phyloP scores from a whole-genome alignment of 2,329 filamentous ascomycete species.

The Aureobasidium melanogenum region DNA sequence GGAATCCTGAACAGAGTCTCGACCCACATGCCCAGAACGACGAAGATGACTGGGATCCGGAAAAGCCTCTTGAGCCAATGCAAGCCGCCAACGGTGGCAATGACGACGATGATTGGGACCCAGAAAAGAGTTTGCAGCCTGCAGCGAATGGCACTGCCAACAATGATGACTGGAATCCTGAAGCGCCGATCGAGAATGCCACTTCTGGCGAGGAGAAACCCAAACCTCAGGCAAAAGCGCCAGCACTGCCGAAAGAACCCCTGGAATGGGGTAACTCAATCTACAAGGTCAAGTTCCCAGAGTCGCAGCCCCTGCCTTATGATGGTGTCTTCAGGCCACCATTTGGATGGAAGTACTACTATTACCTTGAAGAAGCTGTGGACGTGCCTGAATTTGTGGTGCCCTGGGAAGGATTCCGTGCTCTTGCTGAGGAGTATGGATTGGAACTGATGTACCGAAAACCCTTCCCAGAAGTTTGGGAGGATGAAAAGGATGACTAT shows the following conservation, averaged over 20 bases:
- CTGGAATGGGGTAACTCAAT: conserved; percentile 87
- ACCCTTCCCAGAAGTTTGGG: conserved; percentile 84
- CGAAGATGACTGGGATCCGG: conserved; percentile 26
- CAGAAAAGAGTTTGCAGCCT: conserved; percentile 38
- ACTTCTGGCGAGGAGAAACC: conserved; percentile 17
- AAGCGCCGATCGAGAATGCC: conserved; percentile 32
- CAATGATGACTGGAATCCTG: conserved; percentile 19
- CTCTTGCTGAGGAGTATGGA: conserved; percentile 91
- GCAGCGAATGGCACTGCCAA: conserved; percentile 17
- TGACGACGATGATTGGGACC: conserved; percentile 28
- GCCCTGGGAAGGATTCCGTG: conserved; percentile 95
- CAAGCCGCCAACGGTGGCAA: conserved; percentile 17
- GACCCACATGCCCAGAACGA: conserved; percentile 22
- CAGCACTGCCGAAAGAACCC: conserved; percentile 36
- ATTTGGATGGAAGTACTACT: conserved; percentile 97
- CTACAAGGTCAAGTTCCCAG: conserved; percentile 83
- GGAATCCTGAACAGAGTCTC: conserved; percentile 35
- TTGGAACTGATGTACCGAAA: conserved; percentile 92
- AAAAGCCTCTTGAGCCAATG: conserved; percentile 23
- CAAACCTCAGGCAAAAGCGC: conserved; percentile 10
- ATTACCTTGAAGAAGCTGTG: conserved; percentile 91
- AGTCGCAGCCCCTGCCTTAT: conserved; percentile 50
- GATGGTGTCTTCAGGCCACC: conserved; percentile 90
- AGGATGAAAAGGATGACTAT: conserved; percentile 76
- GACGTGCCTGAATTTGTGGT: conserved; percentile 97